These are phyloP conservation scores for Sclerotinia trifoliorum DNA, from an alignment of 2,329 filamentous ascomycete genomes.

Conservation along the genomic window DNA sequence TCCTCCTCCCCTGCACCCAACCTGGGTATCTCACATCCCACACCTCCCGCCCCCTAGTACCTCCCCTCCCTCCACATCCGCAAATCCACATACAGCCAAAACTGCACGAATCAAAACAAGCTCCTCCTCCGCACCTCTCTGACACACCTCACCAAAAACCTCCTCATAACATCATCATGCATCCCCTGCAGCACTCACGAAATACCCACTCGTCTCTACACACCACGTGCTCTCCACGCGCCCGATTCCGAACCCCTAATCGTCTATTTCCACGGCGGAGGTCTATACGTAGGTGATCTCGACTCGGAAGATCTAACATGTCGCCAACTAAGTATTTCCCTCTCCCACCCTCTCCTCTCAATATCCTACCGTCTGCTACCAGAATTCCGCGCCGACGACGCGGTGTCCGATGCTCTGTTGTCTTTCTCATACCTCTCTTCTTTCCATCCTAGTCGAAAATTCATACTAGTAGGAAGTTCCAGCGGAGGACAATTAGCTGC, in stretches of 20 bases:
- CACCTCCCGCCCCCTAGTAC: neutral
- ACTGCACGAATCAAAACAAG: constrained; percentile 44
- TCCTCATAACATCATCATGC: constrained; percentile 31
- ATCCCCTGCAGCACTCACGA: neutral
- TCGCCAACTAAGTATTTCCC: constrained; percentile 40
- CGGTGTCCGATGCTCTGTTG: constrained; percentile 46
- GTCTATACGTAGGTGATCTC: constrained; percentile 48
- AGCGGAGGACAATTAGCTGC: constrained; percentile 51
- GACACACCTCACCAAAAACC: constrained; percentile 41
- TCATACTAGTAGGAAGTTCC: constrained; percentile 47
- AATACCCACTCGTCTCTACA: constrained; percentile 18
- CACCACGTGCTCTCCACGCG: neutral
- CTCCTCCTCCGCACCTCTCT: constrained; percentile 43
- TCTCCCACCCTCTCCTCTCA: constrained; percentile 44
- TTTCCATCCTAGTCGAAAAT: neutral
- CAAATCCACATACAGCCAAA: constrained; percentile 42
- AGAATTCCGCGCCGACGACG: constrained; percentile 42
- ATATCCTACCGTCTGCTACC: constrained; percentile 50
- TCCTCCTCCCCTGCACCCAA: constrained; percentile 12
- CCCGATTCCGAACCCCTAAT: constrained; percentile 32
- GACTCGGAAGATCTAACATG: constrained; percentile 52
- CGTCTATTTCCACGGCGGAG: constrained; percentile 52
- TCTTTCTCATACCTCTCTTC: constrained; percentile 39
- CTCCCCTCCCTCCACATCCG: neutral
- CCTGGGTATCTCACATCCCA: constrained; percentile 17